A percentile compares a stretch with the other conserved stretches of the same genome.
Evolutionary conservation across 116 monocot genomes (phyloP).

Genomic region (Dioscorea cayenensis): DNA sequence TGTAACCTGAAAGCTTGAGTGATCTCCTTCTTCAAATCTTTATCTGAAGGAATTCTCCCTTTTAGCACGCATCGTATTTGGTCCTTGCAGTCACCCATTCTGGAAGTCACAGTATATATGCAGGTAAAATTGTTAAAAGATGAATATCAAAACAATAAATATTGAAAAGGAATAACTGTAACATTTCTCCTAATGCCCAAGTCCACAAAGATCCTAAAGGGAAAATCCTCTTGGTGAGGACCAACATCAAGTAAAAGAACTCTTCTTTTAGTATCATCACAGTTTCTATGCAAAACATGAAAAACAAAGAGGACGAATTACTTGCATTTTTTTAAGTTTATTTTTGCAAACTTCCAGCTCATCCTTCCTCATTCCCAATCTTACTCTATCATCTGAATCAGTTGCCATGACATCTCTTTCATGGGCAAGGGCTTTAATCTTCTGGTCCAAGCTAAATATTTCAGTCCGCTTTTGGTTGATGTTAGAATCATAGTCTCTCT

Average conservation of each 20-base stretch:
- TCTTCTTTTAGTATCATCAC: not conserved
- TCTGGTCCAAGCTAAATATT: constrained; percentile 72
- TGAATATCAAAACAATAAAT: too few relatives aligned
- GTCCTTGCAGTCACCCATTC: constrained; percentile 77
- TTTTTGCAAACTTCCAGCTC: constrained; percentile 60
- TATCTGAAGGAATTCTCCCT: constrained; percentile 84
- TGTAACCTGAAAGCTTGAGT: constrained; percentile 56
- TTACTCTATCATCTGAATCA: constrained; percentile 80
- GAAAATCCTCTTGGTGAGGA: too few relatives aligned
- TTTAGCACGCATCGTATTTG: constrained; percentile 72
- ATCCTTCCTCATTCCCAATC: constrained; percentile 60
- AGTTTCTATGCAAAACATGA: constrained; percentile 5
- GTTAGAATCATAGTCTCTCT: constrained; percentile 65
- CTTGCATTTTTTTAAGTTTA: constrained; percentile 75
- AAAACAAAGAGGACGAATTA: constrained; percentile 6
- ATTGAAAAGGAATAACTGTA: too few relatives aligned
- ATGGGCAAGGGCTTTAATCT: constrained; percentile 59
- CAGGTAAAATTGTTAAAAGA: too few relatives aligned
- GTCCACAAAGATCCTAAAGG: too few relatives aligned
- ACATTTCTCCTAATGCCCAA: too few relatives aligned
- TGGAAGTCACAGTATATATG: constrained; percentile 26
- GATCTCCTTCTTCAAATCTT: constrained; percentile 83
- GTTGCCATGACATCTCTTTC: constrained; percentile 77
- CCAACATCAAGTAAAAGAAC: not conserved
- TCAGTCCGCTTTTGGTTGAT: constrained; percentile 74